phyloP scores from a whole-genome alignment of 1,284 basidiomycete species.

The Cryptococcus sp. region DNA sequence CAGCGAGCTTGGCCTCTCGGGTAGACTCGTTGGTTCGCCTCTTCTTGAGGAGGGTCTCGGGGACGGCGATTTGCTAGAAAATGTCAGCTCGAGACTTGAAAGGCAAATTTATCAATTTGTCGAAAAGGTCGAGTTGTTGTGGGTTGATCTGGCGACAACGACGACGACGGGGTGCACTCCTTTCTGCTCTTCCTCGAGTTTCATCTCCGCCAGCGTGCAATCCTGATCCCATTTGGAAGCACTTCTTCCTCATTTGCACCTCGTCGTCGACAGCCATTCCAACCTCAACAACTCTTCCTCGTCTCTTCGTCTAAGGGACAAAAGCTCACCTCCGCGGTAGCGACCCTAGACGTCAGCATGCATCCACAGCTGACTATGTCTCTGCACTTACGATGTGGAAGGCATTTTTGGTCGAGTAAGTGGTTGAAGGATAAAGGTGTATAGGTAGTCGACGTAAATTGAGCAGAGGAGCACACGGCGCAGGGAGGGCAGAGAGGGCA shows the following conservation, averaged over 20 bases:
- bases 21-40: constrained; percentile 97
- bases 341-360: constrained; percentile 26
- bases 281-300: constrained; percentile 1
- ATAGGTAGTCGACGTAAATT: constrained; percentile 1
- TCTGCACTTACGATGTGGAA: constrained; percentile 32
- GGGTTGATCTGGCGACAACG: background rate
- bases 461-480: background rate
- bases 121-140: background rate
- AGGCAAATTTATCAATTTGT: background rate
- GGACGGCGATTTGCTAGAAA: constrained; percentile 65
- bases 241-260: background rate
- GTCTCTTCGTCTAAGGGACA: background rate
- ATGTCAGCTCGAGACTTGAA: background rate
- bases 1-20: constrained; percentile 87
- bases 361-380: background rate
- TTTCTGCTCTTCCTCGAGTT: background rate
- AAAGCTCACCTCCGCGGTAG: constrained; percentile 39
- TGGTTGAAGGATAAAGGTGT: constrained; percentile 22
- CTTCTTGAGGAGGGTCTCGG: constrained; percentile 99
- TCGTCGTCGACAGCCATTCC: background rate
- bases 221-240: too few species aligned
- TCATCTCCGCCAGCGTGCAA: background rate
- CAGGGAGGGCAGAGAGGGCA: background rate
- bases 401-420: constrained; percentile 30
- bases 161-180: background rate